Evolutionary conservation across 306 rosid genomes (phyloP), one percentile per base, ranked within the genome.

Genomic region (Quercus rubra): DNA sequence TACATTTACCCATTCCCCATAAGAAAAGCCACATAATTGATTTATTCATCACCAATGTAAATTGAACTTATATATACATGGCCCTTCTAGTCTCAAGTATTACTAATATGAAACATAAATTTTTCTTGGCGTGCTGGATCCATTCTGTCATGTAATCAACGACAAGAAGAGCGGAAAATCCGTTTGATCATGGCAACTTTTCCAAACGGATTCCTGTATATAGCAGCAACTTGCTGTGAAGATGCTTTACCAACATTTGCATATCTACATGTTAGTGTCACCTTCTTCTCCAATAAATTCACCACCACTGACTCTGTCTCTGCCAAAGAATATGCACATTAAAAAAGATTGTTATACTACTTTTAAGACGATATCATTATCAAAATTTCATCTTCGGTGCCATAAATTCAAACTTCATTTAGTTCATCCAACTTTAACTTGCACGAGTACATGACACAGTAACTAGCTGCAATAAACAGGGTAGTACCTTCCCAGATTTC

Each of bases 231-330:
- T 79, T 86, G 84, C 52, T 38, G 55, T 5, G 76, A 57, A 12
- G 77, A 82, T 13, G 83, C 77, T 79, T 85, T 74, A 38, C 82
- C 83, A 71, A 59, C 71, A 1, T 76, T 70, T 46, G 89, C 83
- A 73, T 89, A 79, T 82, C 78, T 87, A 79, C 89, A 86, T 20
- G 90, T 84, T 31, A 91, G 85, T 35, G 83, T 87, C 70, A 93
- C 98, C 82, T 86, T 87, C 90, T 91, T 91, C 46, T 91, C 97
- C 84, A 88, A 49, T 27, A 86, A 87, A 72, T 82, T 86, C 85
- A 93, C 90, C 80, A 85, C 86, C 74, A 93, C 82, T 0, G 95
- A 93, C 67, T 93, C 95, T 79, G 88, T 89, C 82, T 92, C 93
- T 75, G 82, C 88, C 85, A 84, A 79, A 61, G 28, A 62, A 25